Percentiles rank a stretch among this genome's conserved stretches.
phyloP scores from a whole-genome alignment of 2,329 filamentous ascomycete species.

The Aureobasidium sp. region DNA sequence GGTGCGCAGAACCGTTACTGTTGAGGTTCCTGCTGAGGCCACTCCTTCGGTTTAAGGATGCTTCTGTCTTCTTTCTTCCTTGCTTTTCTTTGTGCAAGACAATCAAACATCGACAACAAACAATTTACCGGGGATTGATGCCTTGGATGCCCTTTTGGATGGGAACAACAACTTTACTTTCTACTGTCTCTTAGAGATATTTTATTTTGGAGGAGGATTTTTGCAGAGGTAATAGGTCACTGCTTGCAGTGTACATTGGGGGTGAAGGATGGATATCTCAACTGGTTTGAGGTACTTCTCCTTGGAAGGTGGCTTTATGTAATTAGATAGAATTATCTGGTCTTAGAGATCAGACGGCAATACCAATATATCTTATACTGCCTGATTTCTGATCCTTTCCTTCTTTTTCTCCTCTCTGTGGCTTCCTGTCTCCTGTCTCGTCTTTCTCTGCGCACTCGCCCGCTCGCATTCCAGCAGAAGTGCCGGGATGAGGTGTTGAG shows the following conservation, averaged over 20 bases:
- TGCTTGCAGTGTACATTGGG: neutral
- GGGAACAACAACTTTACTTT: neutral
- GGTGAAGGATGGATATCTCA: neutral
- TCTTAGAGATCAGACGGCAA: neutral
- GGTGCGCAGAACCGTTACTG: conserved; percentile 6
- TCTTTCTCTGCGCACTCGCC: no score
- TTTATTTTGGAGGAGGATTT: neutral
- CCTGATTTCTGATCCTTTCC: neutral
- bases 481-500: neutral
- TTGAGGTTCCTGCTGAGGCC: neutral
- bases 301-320: neutral
- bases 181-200: neutral
- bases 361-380: neutral
- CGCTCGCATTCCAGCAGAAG: no score
- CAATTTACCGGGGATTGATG: neutral
- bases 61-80: neutral
- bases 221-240: neutral
- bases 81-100: neutral
- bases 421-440: neutral
- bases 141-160: conserved; percentile 8
- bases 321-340: neutral
- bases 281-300: neutral
- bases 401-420: no score
- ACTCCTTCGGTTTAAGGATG: neutral
- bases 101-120: neutral